Evolutionary conservation across 1,284 basidiomycete species (phyloP), one percentile per base, ranked within the genome.

Genomic region (Austropuccinia psidii): DNA sequence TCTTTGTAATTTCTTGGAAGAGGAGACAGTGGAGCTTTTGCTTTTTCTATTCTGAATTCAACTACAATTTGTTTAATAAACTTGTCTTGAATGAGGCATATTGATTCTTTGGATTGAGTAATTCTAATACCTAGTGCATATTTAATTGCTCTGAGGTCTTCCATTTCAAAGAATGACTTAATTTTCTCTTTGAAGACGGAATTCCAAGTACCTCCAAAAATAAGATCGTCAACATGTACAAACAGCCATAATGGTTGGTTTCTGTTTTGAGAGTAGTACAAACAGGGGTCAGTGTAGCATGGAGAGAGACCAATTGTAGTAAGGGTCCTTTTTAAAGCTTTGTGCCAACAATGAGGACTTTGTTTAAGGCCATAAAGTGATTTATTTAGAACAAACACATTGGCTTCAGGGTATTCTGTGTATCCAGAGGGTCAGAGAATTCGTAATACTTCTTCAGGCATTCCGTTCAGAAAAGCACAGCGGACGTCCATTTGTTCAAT

Each of bases 401-500:
- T n/a, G n/a, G n/a, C n/a, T 45, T 8, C 11, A 15, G 19, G 9
- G 11, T 6, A 13, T 21, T 58, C 19, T 13, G 24, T 29, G 31
- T n/a, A n/a, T 13, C 80, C 81, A 2, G 77, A 77, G 0, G 81
- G 81, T 0, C 79, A 77, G 24, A 77, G 72, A 77, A 82, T 80
- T 75, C 81, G 83, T 37, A 84, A 78, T 0, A 79, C 78, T 57
- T 84, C 82, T 0, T 83, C 78, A 0, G 86, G 79, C 0, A 78
- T 45, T 0, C 83, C 83, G 76, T 84, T 82, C 0, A 84, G 78
- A 70, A 81, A 85, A 0, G 82, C 83, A 0, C 77, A 77, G 27
- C 82, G 81, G 52, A 85, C 78, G 75, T 85, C 81, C 31, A 84
- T 80, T 47, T 83, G 81, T 50, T 83, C 79, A 0, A 84, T 58